Evolutionary conservation across 176 grass and related monocot species (phyloP).

Genomic region (Aegilops sharonensis): DNA sequence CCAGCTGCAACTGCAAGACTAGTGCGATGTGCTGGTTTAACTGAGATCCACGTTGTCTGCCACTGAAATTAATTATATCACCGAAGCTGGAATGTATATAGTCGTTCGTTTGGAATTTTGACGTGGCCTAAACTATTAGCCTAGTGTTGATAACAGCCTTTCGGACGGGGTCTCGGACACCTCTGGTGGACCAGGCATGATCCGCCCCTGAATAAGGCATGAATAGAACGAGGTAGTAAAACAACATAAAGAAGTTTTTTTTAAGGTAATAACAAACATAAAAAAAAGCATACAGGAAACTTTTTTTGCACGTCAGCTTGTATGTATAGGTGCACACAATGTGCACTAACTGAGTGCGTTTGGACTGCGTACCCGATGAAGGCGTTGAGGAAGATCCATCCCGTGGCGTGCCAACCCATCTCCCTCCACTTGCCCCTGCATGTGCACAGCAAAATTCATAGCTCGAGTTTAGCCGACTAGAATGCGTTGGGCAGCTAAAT

Average conservation of each 20-base stretch:
- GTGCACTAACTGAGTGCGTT: neutral
- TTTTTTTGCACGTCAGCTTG: neutral
- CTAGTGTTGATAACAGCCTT: neutral
- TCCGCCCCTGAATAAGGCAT: neutral
- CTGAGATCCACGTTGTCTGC: too few relatives aligned
- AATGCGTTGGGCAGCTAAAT: neutral
- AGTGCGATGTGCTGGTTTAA: too few relatives aligned
- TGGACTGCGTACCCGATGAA: constrained; percentile 41
- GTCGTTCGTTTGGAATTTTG: neutral
- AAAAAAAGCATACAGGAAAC: too few relatives aligned
- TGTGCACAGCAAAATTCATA: neutral
- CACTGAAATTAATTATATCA: neutral
- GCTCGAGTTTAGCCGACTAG: neutral
- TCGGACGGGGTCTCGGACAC: neutral
- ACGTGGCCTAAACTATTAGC: neutral
- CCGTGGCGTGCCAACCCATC: constrained; percentile 31
- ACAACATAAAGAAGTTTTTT: neutral
- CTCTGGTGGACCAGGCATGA: neutral
- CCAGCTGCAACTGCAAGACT: too few relatives aligned
- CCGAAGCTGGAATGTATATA: neutral
- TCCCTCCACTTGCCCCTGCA: constrained; percentile 45
- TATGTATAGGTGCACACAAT: too few relatives aligned
- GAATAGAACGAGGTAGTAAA: neutral
- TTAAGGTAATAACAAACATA: too few relatives aligned
- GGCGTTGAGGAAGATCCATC: constrained; percentile 65